Evolutionary conservation across 345 rosid species (phyloP), one percentile per base, ranked within the genome.

Genomic region (Acer campestre): DNA sequence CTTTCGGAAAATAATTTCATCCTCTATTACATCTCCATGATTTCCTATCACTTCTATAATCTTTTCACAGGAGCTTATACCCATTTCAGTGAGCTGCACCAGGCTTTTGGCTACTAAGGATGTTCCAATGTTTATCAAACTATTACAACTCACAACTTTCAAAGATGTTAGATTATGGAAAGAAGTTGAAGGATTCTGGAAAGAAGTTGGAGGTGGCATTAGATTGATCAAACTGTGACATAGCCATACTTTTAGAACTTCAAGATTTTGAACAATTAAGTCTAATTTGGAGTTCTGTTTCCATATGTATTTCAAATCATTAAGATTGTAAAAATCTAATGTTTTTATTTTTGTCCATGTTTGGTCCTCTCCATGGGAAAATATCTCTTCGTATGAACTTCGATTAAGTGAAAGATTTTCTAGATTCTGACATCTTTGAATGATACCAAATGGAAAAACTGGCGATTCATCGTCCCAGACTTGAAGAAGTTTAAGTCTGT

Each of bases 211-310:
- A 0, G 48, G 31, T 0, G 29, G 61, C 51, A 23, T 9, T 58
- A 78, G 16, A n/a, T 0, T 13, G 2, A 9, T 25, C 46, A 74
- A 62, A 31, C 9, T 42, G 31, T 63, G 0, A 67, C 0, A 1
- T 0, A 10, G 0, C 0, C 2, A 2, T 14, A 64, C 76, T 20
- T 10, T 9, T 6, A 78, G 70, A 22, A 8, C 20, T 16, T 49
- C 56, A 62, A 77, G 70, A 48, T 70, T 35, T 20, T 23, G 80
- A 31, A 77, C 12, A 44, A 35, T 2, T 5, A 46, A 10, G 25
- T 68, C 14, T 22, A 11, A 2, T 63, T 13, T 56, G 12, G 66
- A 58, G 31, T 72, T 31, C 31, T 29, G 31, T 29, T 29, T 29
- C 31, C 31, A 29, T 29, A 29, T 29, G 31, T 29, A 29, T 29